Evolutionary conservation across 148 eudicot species (phyloP).

Genomic region (Rhododendron mucronatum): DNA sequence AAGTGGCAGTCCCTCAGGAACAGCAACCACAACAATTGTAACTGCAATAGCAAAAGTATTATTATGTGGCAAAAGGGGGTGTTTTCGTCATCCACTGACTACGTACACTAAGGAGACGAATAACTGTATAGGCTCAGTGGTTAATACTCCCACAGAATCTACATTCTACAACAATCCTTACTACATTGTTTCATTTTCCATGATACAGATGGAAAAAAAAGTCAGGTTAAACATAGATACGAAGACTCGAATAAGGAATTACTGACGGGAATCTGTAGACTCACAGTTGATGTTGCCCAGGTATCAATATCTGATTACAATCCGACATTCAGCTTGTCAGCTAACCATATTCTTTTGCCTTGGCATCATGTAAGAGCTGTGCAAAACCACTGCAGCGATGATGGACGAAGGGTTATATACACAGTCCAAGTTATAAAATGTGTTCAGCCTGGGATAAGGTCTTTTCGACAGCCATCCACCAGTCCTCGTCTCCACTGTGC

Average conservation of each 20-base stretch:
- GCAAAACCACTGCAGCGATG: background rate
- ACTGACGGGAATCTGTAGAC: background rate
- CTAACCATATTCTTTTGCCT: background rate
- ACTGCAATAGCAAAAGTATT: too few species aligned
- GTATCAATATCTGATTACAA: background rate
- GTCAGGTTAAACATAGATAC: background rate
- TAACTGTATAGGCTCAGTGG: too few species aligned
- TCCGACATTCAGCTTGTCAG: background rate
- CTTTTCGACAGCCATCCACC: conserved; percentile 76
- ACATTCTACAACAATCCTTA: background rate
- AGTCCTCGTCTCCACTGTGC: conserved; percentile 60
- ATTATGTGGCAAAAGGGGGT: too few species aligned
- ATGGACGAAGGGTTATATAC: background rate
- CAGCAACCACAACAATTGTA: too few species aligned
- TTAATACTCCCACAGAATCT: too few species aligned
- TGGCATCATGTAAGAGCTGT: background rate
- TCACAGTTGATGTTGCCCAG: background rate
- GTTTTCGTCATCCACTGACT: too few species aligned
- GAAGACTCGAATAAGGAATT: background rate
- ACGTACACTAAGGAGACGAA: too few species aligned
- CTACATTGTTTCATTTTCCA: background rate
- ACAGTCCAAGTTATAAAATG: conserved; percentile 9
- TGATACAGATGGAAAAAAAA: background rate
- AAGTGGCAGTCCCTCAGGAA: too few species aligned
- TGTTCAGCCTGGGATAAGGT: conserved; percentile 41